phyloP scores from a whole-genome alignment of 2,329 filamentous ascomycete genomes.

The Epichloe gansuensis region DNA sequence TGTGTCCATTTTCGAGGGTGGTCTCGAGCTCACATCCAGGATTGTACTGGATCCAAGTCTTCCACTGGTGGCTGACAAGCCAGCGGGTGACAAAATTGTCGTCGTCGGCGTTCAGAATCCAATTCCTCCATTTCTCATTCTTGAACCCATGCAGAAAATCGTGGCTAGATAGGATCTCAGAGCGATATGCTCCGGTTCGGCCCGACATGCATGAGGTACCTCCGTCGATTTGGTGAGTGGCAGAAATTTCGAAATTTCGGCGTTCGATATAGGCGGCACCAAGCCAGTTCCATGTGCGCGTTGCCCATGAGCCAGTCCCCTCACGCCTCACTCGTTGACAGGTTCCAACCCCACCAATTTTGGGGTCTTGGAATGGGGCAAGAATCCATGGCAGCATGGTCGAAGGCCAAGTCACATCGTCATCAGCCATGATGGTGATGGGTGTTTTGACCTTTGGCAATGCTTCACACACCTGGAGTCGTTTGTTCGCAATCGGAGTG shows the following conservation, averaged over 20 bases:
- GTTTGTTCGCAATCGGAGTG: conserved; percentile 84
- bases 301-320: conserved; percentile 43
- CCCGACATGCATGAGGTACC: conserved; percentile 96
- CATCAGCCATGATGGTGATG: conserved; percentile 88
- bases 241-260: conserved; percentile 92
- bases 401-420: conserved; percentile 85
- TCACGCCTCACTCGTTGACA: conserved; percentile 75
- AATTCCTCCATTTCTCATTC: conserved; percentile 79
- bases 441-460: conserved; percentile 72
- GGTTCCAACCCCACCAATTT: conserved; percentile 82
- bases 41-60: conserved; percentile 92
- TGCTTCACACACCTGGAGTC: conserved; percentile 82
- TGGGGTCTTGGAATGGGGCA: conserved; percentile 75
- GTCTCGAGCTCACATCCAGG: conserved; percentile 84
- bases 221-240: conserved; percentile 87
- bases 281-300: conserved; percentile 73
- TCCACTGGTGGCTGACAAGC: conserved; percentile 85
- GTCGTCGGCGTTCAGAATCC: conserved; percentile 88
- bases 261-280: conserved; percentile 86
- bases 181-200: conserved; percentile 83
- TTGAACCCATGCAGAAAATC: conserved; percentile 83
- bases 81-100: conserved; percentile 97
- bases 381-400: conserved; percentile 85
- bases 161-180: conserved; percentile 73
- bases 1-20: conserved; percentile 76